Evolutionary conservation across 2,329 filamentous ascomycete genomes (phyloP), one percentile per base, ranked within the genome.

Genomic region (Penicillium sp.): DNA sequence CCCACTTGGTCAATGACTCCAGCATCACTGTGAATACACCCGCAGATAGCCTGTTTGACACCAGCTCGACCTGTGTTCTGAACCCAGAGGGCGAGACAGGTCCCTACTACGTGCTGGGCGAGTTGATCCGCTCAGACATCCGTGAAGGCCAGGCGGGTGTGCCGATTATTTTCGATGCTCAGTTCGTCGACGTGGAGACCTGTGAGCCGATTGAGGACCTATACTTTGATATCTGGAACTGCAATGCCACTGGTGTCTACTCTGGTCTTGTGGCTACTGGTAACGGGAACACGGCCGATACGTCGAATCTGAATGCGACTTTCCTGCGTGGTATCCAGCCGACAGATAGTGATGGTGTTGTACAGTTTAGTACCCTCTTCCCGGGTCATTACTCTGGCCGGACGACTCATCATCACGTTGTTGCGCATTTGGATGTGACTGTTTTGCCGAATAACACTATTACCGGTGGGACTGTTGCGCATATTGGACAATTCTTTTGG

Each of bases 401-500:
- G 9, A 56, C 71, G 2, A 70, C 65, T 7, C 70, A 73, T 45
- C 59, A 66, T 53, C 70, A 72, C 35, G 54, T 72, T 33, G 55
- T 71, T n/a, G 67, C 67, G 3, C 69, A 72, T 31, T 29, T 59
- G 37, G 62, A 63, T 33, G 58, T 51, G 7, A 51, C 51, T 11
- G 44, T 72, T 19, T 71, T 78, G 46, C 63, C 74, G 35, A 83
- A 80, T 63, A 52, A 56, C 10, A 63, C 59, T 69, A 74, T 22
- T 73, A 79, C 63, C 68, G 78, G 47, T 48, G 75, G 74, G n/a
- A 77, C 71, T 48, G 78, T 82, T 54, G 77, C 80, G 6, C 85
- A 87, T 70, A 78, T 86, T 46, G 84, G 85, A 16, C 85, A 88
- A 67, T 65, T 85, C 49, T 87, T 84, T 76, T 84, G 83, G 45